A percentile compares a stretch with the other conserved stretches of the same genome.
Evolutionary conservation across 495 filamentous ascomycete genomes (phyloP).

Genomic region (Neurospora africana): DNA sequence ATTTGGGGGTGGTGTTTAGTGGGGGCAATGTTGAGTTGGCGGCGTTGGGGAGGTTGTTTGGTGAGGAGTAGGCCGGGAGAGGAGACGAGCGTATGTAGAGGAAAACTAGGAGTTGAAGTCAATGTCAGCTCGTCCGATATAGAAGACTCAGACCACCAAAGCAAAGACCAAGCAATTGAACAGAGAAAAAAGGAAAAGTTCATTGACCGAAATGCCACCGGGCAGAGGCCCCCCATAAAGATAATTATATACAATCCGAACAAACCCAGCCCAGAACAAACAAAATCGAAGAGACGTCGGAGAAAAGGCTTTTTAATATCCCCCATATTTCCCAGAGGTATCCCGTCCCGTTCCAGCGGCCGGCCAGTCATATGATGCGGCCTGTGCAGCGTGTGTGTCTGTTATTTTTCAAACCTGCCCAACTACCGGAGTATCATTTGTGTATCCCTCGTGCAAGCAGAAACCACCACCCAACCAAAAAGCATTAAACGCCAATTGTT

Average conservation of each 20-base stretch:
- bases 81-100: background rate
- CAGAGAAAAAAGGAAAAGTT: background rate
- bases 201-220: background rate
- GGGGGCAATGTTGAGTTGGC: conserved; percentile 89
- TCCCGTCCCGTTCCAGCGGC: conserved; percentile 1
- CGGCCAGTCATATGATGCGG: background rate
- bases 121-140: background rate
- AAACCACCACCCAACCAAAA: background rate
- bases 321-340: conserved; percentile 13
- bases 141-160: background rate
- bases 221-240: background rate
- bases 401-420: background rate
- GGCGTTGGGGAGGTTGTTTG: conserved; percentile 55
- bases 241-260: background rate
- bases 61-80: background rate
- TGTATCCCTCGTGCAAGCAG: background rate
- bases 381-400: background rate
- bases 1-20: conserved; percentile 76
- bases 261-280: background rate
- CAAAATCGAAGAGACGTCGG: background rate
- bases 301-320: background rate
- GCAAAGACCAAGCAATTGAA: background rate
- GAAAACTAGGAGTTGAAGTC: background rate
- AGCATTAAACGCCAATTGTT: conserved; percentile 12
- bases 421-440: conserved; percentile 1